phyloP scores from a whole-genome alignment of 495 filamentous ascomycete genomes.

The Pseudomonodictys pantanalensis region DNA sequence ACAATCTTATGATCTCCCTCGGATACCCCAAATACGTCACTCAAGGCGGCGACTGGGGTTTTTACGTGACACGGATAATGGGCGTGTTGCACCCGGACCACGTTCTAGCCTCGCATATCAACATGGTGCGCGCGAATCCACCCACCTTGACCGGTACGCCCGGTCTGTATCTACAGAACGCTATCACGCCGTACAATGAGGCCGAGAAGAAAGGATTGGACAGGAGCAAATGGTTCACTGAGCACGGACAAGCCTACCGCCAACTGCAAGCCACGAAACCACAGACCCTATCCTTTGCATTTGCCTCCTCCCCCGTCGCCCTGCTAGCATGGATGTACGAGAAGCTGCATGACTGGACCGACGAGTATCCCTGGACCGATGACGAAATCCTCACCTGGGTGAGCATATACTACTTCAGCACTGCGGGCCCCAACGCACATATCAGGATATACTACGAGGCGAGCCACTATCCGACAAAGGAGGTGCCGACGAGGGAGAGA shows the following conservation, averaged over 20 bases:
- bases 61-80: slow-evolving; percentile 57
- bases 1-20: slow-evolving; percentile 66
- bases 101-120: slow-evolving; percentile 64
- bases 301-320: slow-evolving; percentile 52
- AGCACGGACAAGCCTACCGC: slow-evolving; percentile 45
- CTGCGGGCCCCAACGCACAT: slow-evolving; percentile 50
- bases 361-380: slow-evolving; percentile 53
- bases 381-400: slow-evolving; percentile 58
- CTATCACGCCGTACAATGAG: slow-evolving; percentile 41
- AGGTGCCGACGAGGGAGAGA: slow-evolving; percentile 22
- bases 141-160: slow-evolving; percentile 44
- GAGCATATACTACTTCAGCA: slow-evolving; percentile 53
- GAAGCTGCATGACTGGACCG: slow-evolving; percentile 53
- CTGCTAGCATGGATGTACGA: slow-evolving; percentile 57
- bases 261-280: slow-evolving; percentile 50
- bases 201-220: slow-evolving; percentile 42
- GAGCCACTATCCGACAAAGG: slow-evolving; percentile 34
- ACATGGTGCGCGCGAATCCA: slow-evolving; percentile 49
- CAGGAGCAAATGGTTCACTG: slow-evolving; percentile 40
- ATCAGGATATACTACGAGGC: slow-evolving; percentile 51
- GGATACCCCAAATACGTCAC: slow-evolving; percentile 65
- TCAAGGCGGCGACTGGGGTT: slow-evolving; percentile 70
- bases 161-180: slow-evolving; percentile 46
- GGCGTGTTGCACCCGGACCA: slow-evolving; percentile 54
- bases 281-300: slow-evolving; percentile 50